These are phyloP conservation scores for Podospora australis DNA, from an alignment of 495 filamentous ascomycete genomes.

Conservation along the genomic window DNA sequence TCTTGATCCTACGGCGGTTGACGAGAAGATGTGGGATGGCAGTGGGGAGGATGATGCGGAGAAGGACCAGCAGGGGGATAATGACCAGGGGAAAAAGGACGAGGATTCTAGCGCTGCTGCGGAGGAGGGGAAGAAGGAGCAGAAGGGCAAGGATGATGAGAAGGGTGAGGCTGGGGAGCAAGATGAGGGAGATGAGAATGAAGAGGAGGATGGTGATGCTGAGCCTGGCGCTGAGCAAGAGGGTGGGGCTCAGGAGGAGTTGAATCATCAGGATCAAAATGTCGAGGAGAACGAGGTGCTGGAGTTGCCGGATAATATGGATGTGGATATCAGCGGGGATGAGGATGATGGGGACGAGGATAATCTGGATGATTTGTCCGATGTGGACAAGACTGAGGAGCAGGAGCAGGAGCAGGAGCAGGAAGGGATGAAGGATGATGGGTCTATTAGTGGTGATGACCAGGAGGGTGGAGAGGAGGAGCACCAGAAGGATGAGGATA, in stretches of 20 bases:
- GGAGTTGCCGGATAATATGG: slow-evolving; percentile 65
- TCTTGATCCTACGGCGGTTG: slow-evolving; percentile 77
- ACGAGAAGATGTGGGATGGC: slow-evolving; percentile 98
- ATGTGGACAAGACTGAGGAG: slow-evolving; percentile 38
- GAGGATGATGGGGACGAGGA: slow-evolving; percentile 41
- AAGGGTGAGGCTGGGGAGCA: slow-evolving; percentile 50
- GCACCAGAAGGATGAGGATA: slow-evolving; percentile 43
- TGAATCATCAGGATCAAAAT: slow-evolving; percentile 58
- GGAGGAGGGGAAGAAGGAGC: slow-evolving; percentile 49
- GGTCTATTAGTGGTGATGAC: slow-evolving; percentile 12
- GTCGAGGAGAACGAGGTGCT: slow-evolving; percentile 55
- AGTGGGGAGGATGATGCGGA: slow-evolving; percentile 65
- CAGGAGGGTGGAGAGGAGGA: slow-evolving; percentile 22
- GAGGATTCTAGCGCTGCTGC: slow-evolving; percentile 61
- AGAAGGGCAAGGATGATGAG: slow-evolving; percentile 54
- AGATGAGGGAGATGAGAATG: slow-evolving; percentile 48
- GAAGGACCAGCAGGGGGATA: slow-evolving; percentile 75
- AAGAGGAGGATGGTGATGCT: slow-evolving; percentile 53
- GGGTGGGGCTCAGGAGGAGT: slow-evolving; percentile 58
- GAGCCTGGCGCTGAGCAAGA: slow-evolving; percentile 70
- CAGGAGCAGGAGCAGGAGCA: slow-evolving; percentile 19
- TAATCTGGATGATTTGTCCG: slow-evolving; percentile 51
- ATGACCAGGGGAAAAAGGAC: slow-evolving; percentile 56
- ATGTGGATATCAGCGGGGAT: slow-evolving; percentile 55
- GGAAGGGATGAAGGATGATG: slow-evolving; percentile 13